phyloP scores from a whole-genome alignment of 352 stramenopile genomes.

The Blastocystis sp. region DNA sequence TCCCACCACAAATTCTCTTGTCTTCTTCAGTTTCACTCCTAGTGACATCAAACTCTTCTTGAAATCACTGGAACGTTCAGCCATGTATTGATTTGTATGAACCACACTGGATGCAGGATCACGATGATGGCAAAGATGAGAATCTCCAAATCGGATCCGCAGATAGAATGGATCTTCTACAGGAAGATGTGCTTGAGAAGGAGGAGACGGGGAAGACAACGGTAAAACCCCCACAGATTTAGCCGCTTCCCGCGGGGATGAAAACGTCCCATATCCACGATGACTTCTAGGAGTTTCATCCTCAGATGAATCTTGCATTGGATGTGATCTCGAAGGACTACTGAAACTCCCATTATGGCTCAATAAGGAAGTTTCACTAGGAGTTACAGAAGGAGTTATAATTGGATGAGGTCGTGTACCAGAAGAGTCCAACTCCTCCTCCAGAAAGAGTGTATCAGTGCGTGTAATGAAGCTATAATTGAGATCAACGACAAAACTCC shows the following conservation, averaged over 20 bases:
- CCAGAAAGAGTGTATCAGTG: background rate
- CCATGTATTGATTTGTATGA: background rate
- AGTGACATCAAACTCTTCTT: background rate
- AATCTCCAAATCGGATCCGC: background rate
- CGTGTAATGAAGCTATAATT: slow-evolving; percentile 21
- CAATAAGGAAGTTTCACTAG: background rate
- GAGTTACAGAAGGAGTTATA: background rate
- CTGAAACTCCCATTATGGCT: too few relatives aligned
- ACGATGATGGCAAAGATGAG: background rate
- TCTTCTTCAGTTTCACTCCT: slow-evolving; percentile 27
- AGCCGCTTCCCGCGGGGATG: background rate
- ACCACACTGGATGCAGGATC: background rate
- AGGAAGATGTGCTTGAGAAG: background rate
- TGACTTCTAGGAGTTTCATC: background rate
- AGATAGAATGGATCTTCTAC: background rate
- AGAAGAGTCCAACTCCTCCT: slow-evolving; percentile 1
- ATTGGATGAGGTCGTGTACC: background rate
- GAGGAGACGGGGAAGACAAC: background rate
- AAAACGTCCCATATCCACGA: background rate
- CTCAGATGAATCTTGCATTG: background rate
- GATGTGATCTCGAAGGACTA: too few relatives aligned
- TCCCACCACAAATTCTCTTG: slow-evolving; percentile 3
- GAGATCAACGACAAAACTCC: background rate
- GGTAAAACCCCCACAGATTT: too few relatives aligned
- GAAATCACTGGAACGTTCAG: background rate